Conservation (phyloP, 2,329 filamentous ascomycete species). For the Ophioceras dolichostomum region DNA sequence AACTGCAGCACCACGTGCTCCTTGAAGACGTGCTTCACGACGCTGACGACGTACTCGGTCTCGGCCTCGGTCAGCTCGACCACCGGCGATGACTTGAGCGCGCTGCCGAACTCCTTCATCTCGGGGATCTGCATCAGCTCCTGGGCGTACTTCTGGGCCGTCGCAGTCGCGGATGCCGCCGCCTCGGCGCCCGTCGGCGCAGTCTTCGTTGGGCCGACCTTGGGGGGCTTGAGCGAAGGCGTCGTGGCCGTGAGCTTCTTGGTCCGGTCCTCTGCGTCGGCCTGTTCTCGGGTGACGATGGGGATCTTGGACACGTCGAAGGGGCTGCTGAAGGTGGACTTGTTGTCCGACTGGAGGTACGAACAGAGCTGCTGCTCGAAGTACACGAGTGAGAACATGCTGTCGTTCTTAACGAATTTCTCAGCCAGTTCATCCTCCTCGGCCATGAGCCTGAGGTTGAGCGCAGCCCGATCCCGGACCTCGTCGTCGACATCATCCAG, state of each 20-base stretch:
- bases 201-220: slow-evolving; percentile 63
- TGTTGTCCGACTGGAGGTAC: slow-evolving; percentile 90
- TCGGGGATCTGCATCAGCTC: slow-evolving; percentile 84
- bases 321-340: slow-evolving; percentile 67
- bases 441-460: slow-evolving; percentile 85
- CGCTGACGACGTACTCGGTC: slow-evolving; percentile 89
- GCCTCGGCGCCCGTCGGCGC: slow-evolving; percentile 59
- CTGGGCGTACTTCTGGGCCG: slow-evolving; percentile 79
- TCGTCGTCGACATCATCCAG: slow-evolving; percentile 96
- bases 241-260: slow-evolving; percentile 94
- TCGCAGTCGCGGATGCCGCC: slow-evolving; percentile 62
- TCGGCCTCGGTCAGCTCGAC: slow-evolving; percentile 93
- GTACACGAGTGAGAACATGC: slow-evolving; percentile 85
- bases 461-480: slow-evolving; percentile 85
- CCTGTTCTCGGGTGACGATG: slow-evolving; percentile 89
- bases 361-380: slow-evolving; percentile 96
- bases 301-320: slow-evolving; percentile 91
- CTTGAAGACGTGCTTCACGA: slow-evolving; percentile 97
- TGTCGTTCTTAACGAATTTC: slow-evolving; percentile 91
- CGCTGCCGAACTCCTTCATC: slow-evolving; percentile 74
- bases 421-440: slow-evolving; percentile 80
- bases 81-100: slow-evolving; percentile 80
- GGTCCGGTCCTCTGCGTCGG: slow-evolving; percentile 86
- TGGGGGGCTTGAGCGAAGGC: slow-evolving; percentile 87
- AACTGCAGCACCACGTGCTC: slow-evolving; percentile 93